Conservation (phyloP, 306 rosid genomes). For the Prunus padus region DNA sequence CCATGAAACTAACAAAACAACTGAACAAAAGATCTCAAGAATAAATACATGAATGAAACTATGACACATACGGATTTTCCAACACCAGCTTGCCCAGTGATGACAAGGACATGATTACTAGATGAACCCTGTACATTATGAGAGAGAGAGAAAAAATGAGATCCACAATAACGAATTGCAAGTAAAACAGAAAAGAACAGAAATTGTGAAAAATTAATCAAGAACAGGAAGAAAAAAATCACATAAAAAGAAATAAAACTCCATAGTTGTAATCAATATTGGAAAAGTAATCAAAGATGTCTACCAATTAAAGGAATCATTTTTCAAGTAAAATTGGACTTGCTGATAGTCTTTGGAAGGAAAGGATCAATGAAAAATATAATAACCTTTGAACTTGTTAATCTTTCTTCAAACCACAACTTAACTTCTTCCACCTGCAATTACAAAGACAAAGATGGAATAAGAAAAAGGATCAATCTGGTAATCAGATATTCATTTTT, state of each 20-base stretch:
- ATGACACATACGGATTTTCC: constrained; percentile 79
- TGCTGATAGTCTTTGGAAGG: neutral
- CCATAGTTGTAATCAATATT: neutral
- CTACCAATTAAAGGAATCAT: neutral
- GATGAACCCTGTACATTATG: constrained; percentile 44
- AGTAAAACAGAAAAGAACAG: too few species aligned
- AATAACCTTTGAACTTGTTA: constrained; percentile 63
- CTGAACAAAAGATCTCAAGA: neutral
- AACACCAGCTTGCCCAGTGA: constrained; percentile 90
- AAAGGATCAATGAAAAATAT: neutral
- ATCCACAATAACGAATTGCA: neutral
- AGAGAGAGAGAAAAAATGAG: constrained; percentile 24
- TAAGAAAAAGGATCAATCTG: neutral
- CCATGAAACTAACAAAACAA: neutral
- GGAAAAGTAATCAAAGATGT: neutral
- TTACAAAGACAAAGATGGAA: constrained; percentile 5
- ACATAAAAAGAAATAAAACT: neutral
- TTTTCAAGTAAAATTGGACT: neutral
- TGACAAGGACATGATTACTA: constrained; percentile 54
- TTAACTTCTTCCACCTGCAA: constrained; percentile 80
- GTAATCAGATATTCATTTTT: constrained; percentile 11
- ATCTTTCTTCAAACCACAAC: constrained; percentile 77
- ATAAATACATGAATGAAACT: constrained; percentile 25
- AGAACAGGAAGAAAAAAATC: neutral
- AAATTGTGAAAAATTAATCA: neutral